These are phyloP conservation scores for Aspergillus vadensis DNA, from an alignment of 2,329 filamentous ascomycete genomes.

Conservation along the genomic window DNA sequence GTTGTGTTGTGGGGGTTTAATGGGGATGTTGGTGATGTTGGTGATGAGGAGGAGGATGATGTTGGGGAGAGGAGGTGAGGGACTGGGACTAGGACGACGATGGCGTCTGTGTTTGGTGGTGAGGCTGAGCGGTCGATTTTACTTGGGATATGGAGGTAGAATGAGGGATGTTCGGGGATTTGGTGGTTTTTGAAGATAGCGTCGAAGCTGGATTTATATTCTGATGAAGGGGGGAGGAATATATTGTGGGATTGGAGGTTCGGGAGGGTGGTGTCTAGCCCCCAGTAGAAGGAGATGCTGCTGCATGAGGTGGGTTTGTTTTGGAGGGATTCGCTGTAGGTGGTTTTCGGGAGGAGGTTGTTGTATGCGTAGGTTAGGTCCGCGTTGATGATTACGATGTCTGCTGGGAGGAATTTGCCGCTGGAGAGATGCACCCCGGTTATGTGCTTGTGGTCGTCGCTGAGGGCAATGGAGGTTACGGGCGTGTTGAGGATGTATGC, in stretches of 20 bases:
- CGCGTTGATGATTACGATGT: slow-evolving; percentile 70
- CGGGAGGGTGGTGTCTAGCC: slow-evolving; percentile 48
- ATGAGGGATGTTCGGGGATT: slow-evolving; percentile 69
- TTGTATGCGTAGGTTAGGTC: slow-evolving; percentile 75
- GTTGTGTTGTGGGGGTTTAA: neutral
- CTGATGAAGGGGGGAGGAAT: slow-evolving; percentile 64
- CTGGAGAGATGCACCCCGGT: neutral
- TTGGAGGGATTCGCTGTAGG: slow-evolving; percentile 32
- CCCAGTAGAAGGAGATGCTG: slow-evolving; percentile 75
- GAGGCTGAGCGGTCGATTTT: slow-evolving; percentile 69
- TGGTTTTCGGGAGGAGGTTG: slow-evolving; percentile 59
- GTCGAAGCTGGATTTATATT: slow-evolving; percentile 73
- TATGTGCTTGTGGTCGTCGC: slow-evolving; percentile 37
- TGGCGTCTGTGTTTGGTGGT: slow-evolving; percentile 63
- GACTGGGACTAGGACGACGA: slow-evolving; percentile 72
- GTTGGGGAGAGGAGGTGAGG: slow-evolving; percentile 54
- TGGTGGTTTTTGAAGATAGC: slow-evolving; percentile 70
- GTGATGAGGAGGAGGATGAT: neutral
- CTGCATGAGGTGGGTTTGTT: slow-evolving; percentile 59
- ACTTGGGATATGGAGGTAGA: slow-evolving; percentile 76
- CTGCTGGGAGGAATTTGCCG: slow-evolving; percentile 58
- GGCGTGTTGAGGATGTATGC: slow-evolving; percentile 62
- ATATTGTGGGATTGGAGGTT: slow-evolving; percentile 73
- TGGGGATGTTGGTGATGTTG: neutral
- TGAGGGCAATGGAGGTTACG: slow-evolving; percentile 59